Percentiles rank a stretch among this genome's conserved stretches.
These are phyloP conservation scores for Takashimella tepidaria DNA, from an alignment of 1,284 basidiomycete species.

Conservation along the genomic window DNA sequence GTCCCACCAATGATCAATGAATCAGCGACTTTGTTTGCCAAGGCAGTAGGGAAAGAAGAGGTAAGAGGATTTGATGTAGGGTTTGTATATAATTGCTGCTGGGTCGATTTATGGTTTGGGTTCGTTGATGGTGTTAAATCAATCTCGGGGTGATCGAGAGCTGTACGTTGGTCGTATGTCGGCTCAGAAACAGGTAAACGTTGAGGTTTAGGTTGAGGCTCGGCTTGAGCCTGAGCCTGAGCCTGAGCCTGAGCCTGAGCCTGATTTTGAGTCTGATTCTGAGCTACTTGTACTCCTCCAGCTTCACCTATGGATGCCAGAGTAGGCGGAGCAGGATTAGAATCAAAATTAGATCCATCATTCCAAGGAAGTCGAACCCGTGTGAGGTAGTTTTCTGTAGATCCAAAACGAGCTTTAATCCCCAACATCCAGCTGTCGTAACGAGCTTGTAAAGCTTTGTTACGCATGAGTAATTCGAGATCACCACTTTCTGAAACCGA, in stretches of 20 bases:
- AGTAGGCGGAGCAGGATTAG: constrained; percentile 1
- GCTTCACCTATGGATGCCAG: neutral
- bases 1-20: too few species aligned
- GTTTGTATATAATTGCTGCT: too few species aligned
- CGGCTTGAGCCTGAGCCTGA: too few species aligned
- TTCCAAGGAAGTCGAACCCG: constrained; percentile 38
- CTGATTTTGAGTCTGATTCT: too few species aligned
- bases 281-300: too few species aligned
- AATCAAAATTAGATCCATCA: too few species aligned
- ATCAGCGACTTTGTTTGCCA: too few species aligned
- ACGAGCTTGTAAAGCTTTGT: constrained; percentile 37
- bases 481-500: constrained; percentile 17
- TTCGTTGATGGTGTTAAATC: constrained; percentile 16
- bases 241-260: too few species aligned
- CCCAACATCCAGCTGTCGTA: constrained; percentile 40
- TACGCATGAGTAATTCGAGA: constrained; percentile 34
- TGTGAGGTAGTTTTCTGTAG: constrained; percentile 42
- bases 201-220: too few species aligned
- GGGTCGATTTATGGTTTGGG: constrained; percentile 9
- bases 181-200: constrained; percentile 10
- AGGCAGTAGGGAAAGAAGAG: neutral
- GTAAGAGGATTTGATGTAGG: neutral
- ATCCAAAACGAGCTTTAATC: constrained; percentile 34
- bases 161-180: constrained; percentile 20
- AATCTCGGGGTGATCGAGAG: constrained; percentile 12